phyloP scores from a whole-genome alignment of 1,284 basidiomycete species.

The Phlebopus sp. region DNA sequence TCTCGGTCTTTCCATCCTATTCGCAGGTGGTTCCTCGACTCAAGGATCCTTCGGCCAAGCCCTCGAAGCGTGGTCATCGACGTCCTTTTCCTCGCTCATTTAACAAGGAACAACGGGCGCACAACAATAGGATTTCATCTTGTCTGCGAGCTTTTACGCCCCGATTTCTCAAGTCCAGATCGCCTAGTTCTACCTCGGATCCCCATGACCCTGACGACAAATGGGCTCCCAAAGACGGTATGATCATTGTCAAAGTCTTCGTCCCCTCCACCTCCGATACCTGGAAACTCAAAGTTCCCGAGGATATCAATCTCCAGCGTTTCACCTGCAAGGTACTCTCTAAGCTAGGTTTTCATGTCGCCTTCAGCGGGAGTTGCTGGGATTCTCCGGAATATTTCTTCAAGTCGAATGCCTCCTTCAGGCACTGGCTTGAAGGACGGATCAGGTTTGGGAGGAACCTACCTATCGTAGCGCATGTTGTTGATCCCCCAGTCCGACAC shows the following conservation, averaged over 20 bases:
- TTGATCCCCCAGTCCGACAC: not conserved
- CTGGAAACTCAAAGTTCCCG: slow-evolving; percentile 39
- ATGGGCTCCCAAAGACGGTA: slow-evolving; percentile 35
- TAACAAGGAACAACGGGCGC: no score
- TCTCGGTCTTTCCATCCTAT: slow-evolving; percentile 11
- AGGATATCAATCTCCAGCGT: slow-evolving; percentile 25
- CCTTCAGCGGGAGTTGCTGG: slow-evolving; percentile 33
- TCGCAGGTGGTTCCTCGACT: slow-evolving; percentile 1
- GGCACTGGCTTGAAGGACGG: slow-evolving; percentile 21
- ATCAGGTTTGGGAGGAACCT: slow-evolving; percentile 31
- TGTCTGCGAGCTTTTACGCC: slow-evolving; percentile 15
- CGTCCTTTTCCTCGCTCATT: slow-evolving; percentile 8
- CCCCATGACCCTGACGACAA: slow-evolving; percentile 8
- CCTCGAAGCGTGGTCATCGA: slow-evolving; percentile 5
- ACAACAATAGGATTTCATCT: slow-evolving; percentile 14
- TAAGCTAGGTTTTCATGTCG: slow-evolving; percentile 37
- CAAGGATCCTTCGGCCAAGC: not conserved
- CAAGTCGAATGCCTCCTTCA: slow-evolving; percentile 23
- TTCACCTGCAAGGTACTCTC: slow-evolving; percentile 33
- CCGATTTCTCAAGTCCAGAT: slow-evolving; percentile 18
- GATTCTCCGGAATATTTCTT: slow-evolving; percentile 32
- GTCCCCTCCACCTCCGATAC: slow-evolving; percentile 40
- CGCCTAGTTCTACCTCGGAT: not conserved
- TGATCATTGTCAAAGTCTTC: slow-evolving; percentile 40
- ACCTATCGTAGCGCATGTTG: slow-evolving; percentile 28